Percentiles rank a stretch among this genome's conserved stretches.
These are phyloP conservation scores for Aspergillus neotritici DNA, from an alignment of 2,329 filamentous ascomycete genomes.

Conservation along the genomic window DNA sequence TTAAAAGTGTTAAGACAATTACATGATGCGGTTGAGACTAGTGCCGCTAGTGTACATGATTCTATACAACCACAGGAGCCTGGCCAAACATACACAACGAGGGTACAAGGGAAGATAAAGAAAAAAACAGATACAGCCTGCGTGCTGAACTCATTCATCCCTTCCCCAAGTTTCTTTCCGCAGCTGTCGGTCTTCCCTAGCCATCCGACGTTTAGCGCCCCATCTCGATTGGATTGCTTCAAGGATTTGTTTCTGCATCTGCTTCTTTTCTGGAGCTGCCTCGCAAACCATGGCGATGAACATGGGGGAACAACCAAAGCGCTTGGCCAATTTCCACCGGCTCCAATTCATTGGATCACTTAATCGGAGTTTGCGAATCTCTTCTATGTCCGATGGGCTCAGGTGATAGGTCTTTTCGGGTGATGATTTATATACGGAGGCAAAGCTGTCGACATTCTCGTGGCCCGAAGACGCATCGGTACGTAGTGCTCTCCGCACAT, in stretches of 20 bases:
- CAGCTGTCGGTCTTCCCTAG: constrained; percentile 55
- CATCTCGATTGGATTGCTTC: constrained; percentile 54
- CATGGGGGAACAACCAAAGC: constrained; percentile 57
- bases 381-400: constrained; percentile 50
- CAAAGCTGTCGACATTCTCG: constrained; percentile 31
- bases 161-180: constrained; percentile 58
- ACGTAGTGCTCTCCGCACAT: constrained; percentile 49
- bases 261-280: constrained; percentile 46
- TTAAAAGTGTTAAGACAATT: too few species aligned
- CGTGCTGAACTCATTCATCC: constrained; percentile 44
- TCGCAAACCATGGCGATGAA: constrained; percentile 57
- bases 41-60: too few species aligned
- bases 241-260: constrained; percentile 44
- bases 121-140: not conserved
- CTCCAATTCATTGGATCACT: constrained; percentile 57
- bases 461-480: constrained; percentile 23
- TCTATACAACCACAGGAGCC: too few species aligned
- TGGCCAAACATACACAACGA: not conserved
- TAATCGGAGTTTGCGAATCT: constrained; percentile 53
- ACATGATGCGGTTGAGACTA: too few species aligned
- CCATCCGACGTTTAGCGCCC: constrained; percentile 55
- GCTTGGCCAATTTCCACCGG: constrained; percentile 53
- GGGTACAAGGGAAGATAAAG: not conserved
- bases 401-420: constrained; percentile 59
- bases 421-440: constrained; percentile 46